These are phyloP conservation scores for Kwoniella dejecticola DNA, from an alignment of 768 basidiomycete genomes.

Conservation along the genomic window DNA sequence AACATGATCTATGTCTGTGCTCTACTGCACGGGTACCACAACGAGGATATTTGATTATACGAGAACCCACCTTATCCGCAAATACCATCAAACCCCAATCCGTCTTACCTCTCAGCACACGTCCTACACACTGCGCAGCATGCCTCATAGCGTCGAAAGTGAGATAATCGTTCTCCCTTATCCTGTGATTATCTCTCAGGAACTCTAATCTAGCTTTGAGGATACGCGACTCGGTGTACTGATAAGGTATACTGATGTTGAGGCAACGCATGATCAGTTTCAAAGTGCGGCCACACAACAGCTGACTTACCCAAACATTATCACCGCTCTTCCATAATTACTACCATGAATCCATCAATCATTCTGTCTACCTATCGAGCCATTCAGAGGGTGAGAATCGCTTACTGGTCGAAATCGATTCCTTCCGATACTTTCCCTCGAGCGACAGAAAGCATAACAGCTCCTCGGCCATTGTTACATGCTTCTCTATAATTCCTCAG, in stretches of 20 bases:
- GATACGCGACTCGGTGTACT: constrained; percentile 97
- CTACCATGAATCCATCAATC: constrained; percentile 18
- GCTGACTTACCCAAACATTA: constrained; percentile 89
- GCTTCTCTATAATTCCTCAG: constrained; percentile 96
- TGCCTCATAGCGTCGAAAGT: constrained; percentile 99
- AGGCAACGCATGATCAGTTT: constrained; percentile 10
- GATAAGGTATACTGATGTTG: constrained; percentile 91
- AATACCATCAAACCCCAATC: constrained; percentile 99
- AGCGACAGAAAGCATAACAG: constrained; percentile 92
- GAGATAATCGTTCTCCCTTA: constrained; percentile 96
- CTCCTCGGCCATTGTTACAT: constrained; percentile 96
- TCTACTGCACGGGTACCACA: neutral
- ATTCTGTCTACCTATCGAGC: no score
- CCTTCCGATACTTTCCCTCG: constrained; percentile 99
- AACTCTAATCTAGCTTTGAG: constrained; percentile 96
- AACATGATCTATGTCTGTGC: no score
- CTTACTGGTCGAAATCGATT: constrained; percentile 95
- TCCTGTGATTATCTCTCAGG: constrained; percentile 95
- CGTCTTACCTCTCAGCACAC: constrained; percentile 95
- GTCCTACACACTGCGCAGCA: constrained; percentile 97
- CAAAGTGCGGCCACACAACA: constrained; percentile 2
- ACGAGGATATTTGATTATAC: neutral
- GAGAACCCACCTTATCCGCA: constrained; percentile 79
- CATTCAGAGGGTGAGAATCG: neutral
- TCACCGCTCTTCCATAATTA: constrained; percentile 97